Evolutionary conservation across 768 basidiomycete genomes (phyloP).

Genomic region (Macrolepiota albuminosa): DNA sequence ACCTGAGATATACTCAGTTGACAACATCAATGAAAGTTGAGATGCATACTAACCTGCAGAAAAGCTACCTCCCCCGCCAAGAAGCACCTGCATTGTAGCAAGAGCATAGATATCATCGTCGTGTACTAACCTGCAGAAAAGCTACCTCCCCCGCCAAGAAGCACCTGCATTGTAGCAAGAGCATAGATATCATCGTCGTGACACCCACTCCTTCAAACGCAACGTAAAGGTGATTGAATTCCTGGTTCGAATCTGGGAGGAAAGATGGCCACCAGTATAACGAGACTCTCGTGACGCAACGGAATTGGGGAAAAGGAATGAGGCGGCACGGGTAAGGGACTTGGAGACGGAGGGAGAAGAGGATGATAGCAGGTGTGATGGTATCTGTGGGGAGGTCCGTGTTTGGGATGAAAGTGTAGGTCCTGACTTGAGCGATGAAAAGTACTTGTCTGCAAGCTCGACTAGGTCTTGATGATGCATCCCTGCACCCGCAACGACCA

Average conservation of each 20-base stretch:
- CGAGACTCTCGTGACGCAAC: slow-evolving; percentile 34
- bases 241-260: slow-evolving; percentile 52
- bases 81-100: slow-evolving; percentile 90
- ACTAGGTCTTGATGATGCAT: slow-evolving; percentile 89
- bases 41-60: slow-evolving; percentile 61
- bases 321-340: slow-evolving; percentile 72
- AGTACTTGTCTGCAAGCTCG: slow-evolving; percentile 78
- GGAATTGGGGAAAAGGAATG: slow-evolving; percentile 58
- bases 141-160: slow-evolving; percentile 92
- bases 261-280: slow-evolving; percentile 85
- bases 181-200: slow-evolving; percentile 89
- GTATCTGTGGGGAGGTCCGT: slow-evolving; percentile 28
- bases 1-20: slow-evolving; percentile 36
- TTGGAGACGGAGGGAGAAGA: slow-evolving; percentile 54
- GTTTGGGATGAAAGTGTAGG: slow-evolving; percentile 23
- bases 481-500: slow-evolving; percentile 93
- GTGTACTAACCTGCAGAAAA: slow-evolving; percentile 84
- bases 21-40: neutral
- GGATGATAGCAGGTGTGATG: slow-evolving; percentile 56
- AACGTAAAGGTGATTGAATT: slow-evolving; percentile 92
- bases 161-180: slow-evolving; percentile 89
- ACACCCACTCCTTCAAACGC: slow-evolving; percentile 91
- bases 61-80: slow-evolving; percentile 96
- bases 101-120: slow-evolving; percentile 91
- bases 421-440: slow-evolving; percentile 58